A percentile compares a stretch with the other conserved stretches of the same genome.
phyloP scores from a whole-genome alignment of 352 stramenopile species.

The Phytophthora colocasiae region DNA sequence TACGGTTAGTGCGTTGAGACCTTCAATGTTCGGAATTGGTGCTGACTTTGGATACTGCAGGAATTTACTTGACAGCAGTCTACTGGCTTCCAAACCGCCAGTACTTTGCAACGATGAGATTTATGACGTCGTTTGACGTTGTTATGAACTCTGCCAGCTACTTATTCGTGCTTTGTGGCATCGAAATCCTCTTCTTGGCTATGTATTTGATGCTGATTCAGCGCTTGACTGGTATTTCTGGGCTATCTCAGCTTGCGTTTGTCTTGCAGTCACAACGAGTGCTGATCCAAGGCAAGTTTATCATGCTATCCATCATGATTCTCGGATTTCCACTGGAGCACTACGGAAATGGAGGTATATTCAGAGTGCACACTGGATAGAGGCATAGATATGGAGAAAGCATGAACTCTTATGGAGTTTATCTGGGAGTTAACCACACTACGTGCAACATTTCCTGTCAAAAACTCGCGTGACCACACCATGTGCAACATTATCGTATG shows the following conservation, averaged over 20 bases:
- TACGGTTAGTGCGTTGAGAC: conserved; percentile 19
- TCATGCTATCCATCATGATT: conserved; percentile 24
- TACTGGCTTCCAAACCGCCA: conserved; percentile 22
- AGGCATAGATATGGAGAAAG: too few species aligned
- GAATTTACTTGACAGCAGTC: conserved; percentile 21
- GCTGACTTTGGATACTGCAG: conserved; percentile 11
- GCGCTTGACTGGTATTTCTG: not conserved
- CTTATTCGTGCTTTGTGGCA: conserved; percentile 14
- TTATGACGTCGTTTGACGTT: conserved; percentile 15
- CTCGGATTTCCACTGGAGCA: conserved; percentile 35
- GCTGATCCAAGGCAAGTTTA: conserved; percentile 33
- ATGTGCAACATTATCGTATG: conserved; percentile 1
- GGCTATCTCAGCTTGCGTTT: conserved; percentile 30
- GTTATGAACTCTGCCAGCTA: conserved; percentile 15
- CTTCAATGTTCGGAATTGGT: conserved; percentile 1
- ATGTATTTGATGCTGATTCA: conserved; percentile 25
- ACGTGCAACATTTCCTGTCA: not conserved
- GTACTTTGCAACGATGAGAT: conserved; percentile 29
- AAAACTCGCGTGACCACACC: not conserved
- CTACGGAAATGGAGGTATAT: conserved; percentile 31
- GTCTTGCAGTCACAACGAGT: conserved; percentile 32
- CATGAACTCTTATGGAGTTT: too few species aligned
- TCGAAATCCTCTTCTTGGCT: conserved; percentile 28
- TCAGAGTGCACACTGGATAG: not conserved
- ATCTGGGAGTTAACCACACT: not conserved